A percentile compares a stretch with the other conserved stretches of the same genome.
Conservation (phyloP, 2,329 filamentous ascomycete genomes). For the Diaporthe sp. region DNA sequence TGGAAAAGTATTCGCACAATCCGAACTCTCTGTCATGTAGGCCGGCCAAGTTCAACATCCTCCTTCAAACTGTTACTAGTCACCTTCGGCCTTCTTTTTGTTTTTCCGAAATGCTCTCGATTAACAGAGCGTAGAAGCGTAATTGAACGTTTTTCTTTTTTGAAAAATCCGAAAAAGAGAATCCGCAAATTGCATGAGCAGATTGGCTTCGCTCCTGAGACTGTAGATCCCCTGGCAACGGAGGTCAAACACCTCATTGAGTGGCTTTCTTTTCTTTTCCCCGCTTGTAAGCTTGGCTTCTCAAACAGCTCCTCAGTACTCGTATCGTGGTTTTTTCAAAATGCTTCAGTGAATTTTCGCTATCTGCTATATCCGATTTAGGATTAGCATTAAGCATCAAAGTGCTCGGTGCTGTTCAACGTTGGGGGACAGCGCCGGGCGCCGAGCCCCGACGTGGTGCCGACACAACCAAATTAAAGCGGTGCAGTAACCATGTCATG, state of each 20-base stretch:
- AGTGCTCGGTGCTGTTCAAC: background rate
- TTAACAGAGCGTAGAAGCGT: background rate
- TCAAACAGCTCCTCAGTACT: no score
- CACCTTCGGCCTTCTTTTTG: no score
- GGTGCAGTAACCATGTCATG: no score
- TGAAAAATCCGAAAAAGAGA: background rate
- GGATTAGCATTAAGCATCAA: background rate
- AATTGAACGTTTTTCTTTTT: background rate
- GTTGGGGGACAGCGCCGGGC: background rate
- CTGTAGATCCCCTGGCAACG: no score
- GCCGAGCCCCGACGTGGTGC: background rate
- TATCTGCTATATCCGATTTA: no score
- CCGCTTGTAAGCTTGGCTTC: no score
- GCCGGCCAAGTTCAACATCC: no score
- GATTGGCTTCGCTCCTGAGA: no score
- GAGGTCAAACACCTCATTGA: background rate
- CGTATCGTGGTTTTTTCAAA: fast-evolving
- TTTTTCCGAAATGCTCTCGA: background rate
- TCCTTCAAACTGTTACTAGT: background rate
- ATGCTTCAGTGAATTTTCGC: background rate
- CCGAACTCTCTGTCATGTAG: no score
- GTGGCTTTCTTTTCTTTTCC: no score
- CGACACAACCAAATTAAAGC: background rate
- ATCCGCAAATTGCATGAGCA: background rate
- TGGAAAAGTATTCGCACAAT: no score